Conservation (phyloP, 1,139 yeast genomes). For the Geotrichum restrictum region DNA sequence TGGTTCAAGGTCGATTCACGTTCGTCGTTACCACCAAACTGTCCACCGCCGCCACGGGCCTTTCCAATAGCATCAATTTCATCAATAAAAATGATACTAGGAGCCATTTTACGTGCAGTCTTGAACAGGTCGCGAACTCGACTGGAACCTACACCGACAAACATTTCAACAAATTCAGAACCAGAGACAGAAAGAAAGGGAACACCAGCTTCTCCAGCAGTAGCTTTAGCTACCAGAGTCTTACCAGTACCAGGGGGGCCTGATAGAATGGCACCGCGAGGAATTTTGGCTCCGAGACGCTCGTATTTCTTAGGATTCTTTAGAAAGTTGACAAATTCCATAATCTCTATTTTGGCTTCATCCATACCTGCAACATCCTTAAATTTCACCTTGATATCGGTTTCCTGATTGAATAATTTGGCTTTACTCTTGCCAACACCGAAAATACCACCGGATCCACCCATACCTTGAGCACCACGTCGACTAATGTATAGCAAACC, state of each 20-base stretch:
- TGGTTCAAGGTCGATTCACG: constrained; percentile 95
- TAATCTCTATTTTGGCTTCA: constrained; percentile 94
- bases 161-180: constrained; percentile 98
- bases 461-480: constrained; percentile 50
- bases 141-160: constrained; percentile 97
- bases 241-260: constrained; percentile 99
- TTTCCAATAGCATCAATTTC: constrained; percentile 98
- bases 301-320: constrained; percentile 90
- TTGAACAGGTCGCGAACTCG: constrained; percentile 92
- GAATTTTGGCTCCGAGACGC: constrained; percentile 89
- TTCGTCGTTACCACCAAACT: constrained; percentile 89
- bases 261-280: constrained; percentile 93
- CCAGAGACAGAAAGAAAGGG: constrained; percentile 95
- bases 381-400: constrained; percentile 80
- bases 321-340: constrained; percentile 93
- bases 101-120: constrained; percentile 90
- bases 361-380: constrained; percentile 96
- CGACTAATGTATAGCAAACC: constrained; percentile 75
- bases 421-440: constrained; percentile 77
- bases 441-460: constrained; percentile 41
- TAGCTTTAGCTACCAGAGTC: constrained; percentile 90
- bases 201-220: constrained; percentile 98
- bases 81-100: constrained; percentile 90
- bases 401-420: constrained; percentile 84
- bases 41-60: constrained; percentile 77